phyloP scores from a whole-genome alignment of 352 stramenopile genomes.

The Peronospora destructor region DNA sequence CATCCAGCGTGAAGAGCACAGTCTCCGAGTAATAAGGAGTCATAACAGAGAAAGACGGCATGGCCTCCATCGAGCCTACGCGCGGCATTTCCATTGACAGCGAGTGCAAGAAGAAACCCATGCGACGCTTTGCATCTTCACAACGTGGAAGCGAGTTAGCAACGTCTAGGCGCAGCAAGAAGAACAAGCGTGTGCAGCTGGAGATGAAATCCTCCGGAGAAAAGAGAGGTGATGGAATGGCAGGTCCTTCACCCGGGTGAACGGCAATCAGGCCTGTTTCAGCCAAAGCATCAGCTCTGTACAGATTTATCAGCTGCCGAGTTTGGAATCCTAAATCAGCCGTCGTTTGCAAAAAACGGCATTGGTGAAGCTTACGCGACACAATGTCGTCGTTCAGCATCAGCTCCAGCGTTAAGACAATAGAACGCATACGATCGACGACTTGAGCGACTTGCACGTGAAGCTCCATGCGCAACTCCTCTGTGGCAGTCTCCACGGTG shows the following conservation, averaged over 20 bases:
- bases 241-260: constrained; percentile 27
- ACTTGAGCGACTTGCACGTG: constrained; percentile 64
- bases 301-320: constrained; percentile 56
- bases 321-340: constrained; percentile 62
- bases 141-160: constrained; percentile 69
- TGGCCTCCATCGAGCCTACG: constrained; percentile 64
- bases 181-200: constrained; percentile 73
- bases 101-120: constrained; percentile 84
- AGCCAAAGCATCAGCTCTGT: constrained; percentile 53
- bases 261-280: constrained; percentile 51
- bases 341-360: constrained; percentile 53
- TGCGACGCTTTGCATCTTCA: constrained; percentile 76
- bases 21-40: constrained; percentile 86
- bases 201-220: constrained; percentile 61
- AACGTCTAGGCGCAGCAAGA: constrained; percentile 66
- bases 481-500: constrained; percentile 21
- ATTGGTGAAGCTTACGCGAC: constrained; percentile 44
- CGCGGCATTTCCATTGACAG: constrained; percentile 79
- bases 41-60: constrained; percentile 86
- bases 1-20: constrained; percentile 81
- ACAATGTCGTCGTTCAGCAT: constrained; percentile 52
- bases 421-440: constrained; percentile 41
- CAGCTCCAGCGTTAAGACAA: constrained; percentile 42
- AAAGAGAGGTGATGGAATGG: constrained; percentile 36
- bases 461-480: constrained; percentile 53